Evolutionary conservation across 2,329 filamentous ascomycete species (phyloP), one percentile per base, ranked within the genome.

Genomic region (Ophiosphaerella korrae): DNA sequence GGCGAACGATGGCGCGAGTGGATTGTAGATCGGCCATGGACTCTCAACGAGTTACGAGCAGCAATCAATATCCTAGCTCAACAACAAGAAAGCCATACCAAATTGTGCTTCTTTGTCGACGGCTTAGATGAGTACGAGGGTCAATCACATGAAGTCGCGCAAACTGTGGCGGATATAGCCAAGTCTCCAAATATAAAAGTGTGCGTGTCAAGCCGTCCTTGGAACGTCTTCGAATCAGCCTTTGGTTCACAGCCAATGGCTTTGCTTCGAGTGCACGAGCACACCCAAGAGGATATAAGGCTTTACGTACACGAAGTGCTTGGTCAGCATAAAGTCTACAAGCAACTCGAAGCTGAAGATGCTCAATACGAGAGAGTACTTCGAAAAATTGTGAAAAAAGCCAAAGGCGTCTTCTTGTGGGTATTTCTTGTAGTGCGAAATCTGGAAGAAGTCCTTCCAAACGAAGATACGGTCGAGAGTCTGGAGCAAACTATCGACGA

Each of bases 91-190:
- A 29, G 16, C 12, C 37, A 7, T 29, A 11, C 26, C 2, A 29
- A 29, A 29, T 29, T 50, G 14, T 55, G 38, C 35, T 51, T 54
- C 29, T 50, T 58, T 31, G 48, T 58, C 16, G 52, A 58, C 24
- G 37, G 37, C 6, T 12, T 40, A 3, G 37, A 40, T 7, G 37
- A 40, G 13, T 40, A 11, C n/a, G 21, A 50, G 37, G 14, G 41
- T 46, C n/a, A 44, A 46, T n/a, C 42, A 44, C 24, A 46, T 31
- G 49, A 59, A 32, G 12, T 57, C 4, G 32, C 48, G 6, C 23
- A 48, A 9, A 23, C 73, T 9, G 11, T 50, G 13, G 9, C 49
- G 72, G n/a, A 70, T 3, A 18, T 55, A 7, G 12, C 35, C 4
- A 47, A 29, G 4, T 18, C 40, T 24, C 12, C 26, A 1, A 35